Evolutionary conservation across 2,329 filamentous ascomycete species (phyloP).

Genomic region (Clonostachys byssicola): DNA sequence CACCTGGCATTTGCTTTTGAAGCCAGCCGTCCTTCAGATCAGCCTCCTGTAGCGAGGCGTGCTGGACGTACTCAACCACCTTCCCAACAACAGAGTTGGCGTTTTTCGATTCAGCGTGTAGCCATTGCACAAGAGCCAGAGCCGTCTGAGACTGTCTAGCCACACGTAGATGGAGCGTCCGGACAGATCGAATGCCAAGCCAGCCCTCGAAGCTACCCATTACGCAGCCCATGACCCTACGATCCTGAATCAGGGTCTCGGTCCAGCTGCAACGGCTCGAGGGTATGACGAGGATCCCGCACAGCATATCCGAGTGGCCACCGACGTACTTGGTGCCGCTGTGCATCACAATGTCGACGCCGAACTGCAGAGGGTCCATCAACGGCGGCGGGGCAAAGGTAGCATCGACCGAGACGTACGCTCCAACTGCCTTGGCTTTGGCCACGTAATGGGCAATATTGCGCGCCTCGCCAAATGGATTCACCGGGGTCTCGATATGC

Average conservation of each 20-base stretch:
- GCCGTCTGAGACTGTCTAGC: conserved; percentile 95
- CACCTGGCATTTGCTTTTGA: too few relatives aligned
- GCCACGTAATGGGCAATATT: too few relatives aligned
- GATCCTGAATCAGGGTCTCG: conserved; percentile 78
- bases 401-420: conserved; percentile 90
- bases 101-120: conserved; percentile 71
- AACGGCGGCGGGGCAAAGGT: conserved; percentile 96
- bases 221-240: conserved; percentile 95
- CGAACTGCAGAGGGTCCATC: conserved; percentile 92
- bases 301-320: conserved; percentile 92
- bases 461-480: too few relatives aligned
- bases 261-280: conserved; percentile 79
- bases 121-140: conserved; percentile 88
- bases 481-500: too few relatives aligned
- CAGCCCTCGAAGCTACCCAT: conserved; percentile 95
- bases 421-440: too few relatives aligned
- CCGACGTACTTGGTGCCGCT: conserved; percentile 99
- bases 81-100: conserved; percentile 78
- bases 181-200: conserved; percentile 94
- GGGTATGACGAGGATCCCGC: conserved; percentile 97
- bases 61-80: conserved; percentile 72
- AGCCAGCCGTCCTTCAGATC: conserved; percentile 75
- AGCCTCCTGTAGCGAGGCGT: conserved; percentile 86
- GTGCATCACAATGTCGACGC: conserved; percentile 95
- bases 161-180: conserved; percentile 94